These are phyloP conservation scores for Fusarium temperatum DNA, from an alignment of 2,329 filamentous ascomycete species.

Conservation along the genomic window DNA sequence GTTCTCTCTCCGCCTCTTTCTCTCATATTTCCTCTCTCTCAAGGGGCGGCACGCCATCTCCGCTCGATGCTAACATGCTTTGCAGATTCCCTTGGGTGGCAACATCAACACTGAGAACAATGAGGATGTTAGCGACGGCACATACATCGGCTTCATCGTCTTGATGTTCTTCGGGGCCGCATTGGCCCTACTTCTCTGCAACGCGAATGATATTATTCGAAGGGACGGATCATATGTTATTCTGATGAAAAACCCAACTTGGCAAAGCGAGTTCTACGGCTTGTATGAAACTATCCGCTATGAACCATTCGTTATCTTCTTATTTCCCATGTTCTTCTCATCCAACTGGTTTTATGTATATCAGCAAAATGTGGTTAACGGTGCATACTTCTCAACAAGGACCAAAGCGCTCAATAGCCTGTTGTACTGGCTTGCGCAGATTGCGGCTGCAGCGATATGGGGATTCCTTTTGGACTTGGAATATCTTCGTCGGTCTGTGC, in stretches of 20 bases:
- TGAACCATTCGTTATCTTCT: conserved; percentile 73
- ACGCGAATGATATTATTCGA: conserved; percentile 77
- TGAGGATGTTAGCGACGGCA: conserved; percentile 71
- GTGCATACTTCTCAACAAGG: conserved; percentile 74
- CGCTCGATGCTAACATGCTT: fast-evolving
- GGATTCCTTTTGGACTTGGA: conserved; percentile 74
- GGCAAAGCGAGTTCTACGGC: conserved; percentile 80
- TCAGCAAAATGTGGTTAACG: conserved; percentile 78
- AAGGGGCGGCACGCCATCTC: fast-evolving
- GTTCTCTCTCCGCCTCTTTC: not conserved
- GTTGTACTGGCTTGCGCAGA: conserved; percentile 77
- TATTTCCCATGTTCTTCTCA: conserved; percentile 84
- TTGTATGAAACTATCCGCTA: conserved; percentile 75
- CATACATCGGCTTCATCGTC: conserved; percentile 85
- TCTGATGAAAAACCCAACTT: conserved; percentile 89
- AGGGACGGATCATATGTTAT: conserved; percentile 82
- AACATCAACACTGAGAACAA: conserved; percentile 27
- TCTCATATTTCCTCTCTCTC: fast-evolving
- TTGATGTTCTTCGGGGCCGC: conserved; percentile 78
- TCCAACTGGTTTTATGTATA: conserved; percentile 88
- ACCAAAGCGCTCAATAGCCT: conserved; percentile 76
- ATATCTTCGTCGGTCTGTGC: conserved; percentile 67
- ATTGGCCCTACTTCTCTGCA: conserved; percentile 73
- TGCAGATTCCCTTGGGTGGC: conserved; percentile 55
- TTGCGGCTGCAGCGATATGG: conserved; percentile 76